Evolutionary conservation across 2,329 filamentous ascomycete genomes (phyloP).

Genomic region (Calonectria fujianensis): DNA sequence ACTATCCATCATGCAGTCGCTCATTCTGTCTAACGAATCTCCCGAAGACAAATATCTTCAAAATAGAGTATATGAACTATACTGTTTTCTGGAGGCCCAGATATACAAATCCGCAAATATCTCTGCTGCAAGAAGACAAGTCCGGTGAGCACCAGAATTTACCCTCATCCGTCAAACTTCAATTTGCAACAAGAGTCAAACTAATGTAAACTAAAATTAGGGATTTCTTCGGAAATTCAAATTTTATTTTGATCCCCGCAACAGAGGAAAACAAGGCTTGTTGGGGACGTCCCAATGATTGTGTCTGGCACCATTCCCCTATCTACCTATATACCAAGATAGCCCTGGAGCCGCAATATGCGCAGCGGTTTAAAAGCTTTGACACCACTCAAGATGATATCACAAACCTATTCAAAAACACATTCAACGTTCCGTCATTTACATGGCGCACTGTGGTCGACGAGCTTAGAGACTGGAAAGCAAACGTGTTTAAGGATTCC

Average conservation of each 20-base stretch:
- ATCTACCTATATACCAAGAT: neutral
- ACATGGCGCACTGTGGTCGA: neutral
- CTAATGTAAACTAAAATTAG: neutral
- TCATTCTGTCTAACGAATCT: neutral
- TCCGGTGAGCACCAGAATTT: neutral
- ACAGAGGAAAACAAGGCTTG: neutral
- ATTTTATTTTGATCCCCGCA: neutral
- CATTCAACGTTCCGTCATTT: neutral
- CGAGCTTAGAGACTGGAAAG: neutral
- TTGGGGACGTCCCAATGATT: neutral
- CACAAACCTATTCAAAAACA: neutral
- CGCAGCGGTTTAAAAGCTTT: neutral
- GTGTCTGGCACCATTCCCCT: neutral
- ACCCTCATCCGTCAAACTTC: neutral
- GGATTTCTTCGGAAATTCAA: neutral
- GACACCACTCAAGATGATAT: neutral
- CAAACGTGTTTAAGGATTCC: neutral
- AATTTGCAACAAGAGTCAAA: neutral
- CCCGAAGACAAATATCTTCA: neutral
- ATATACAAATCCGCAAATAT: neutral
- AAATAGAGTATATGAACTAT: neutral
- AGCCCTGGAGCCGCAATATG: neutral
- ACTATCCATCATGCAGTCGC: neutral
- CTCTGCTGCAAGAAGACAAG: neutral
- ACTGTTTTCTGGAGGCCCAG: neutral